phyloP scores from a whole-genome alignment of 352 stramenopile species.

The Albugo laibachii region DNA sequence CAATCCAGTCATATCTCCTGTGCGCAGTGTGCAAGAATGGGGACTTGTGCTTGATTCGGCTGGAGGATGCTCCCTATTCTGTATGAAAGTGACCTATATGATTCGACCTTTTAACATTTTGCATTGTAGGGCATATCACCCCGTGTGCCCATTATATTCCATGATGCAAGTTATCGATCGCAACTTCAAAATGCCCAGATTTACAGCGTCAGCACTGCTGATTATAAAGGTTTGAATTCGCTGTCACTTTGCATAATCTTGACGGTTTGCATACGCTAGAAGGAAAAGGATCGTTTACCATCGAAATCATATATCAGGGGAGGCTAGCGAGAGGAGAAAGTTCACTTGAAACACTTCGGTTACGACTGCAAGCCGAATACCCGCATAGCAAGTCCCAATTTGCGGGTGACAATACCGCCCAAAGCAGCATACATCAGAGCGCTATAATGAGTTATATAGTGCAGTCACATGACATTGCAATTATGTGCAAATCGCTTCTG shows the following conservation, averaged over 20 bases:
- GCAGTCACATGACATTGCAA: too few relatives aligned
- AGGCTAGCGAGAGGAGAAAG: slow-evolving; percentile 17
- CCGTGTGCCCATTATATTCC: not conserved
- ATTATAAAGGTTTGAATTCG: slow-evolving; percentile 32
- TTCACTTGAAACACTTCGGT: slow-evolving; percentile 25
- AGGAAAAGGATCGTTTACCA: slow-evolving; percentile 18
- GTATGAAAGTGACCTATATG: slow-evolving; percentile 11
- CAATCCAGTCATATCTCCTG: slow-evolving; percentile 40
- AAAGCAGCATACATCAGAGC: too few relatives aligned
- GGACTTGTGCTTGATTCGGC: slow-evolving; percentile 48
- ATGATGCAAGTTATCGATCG: slow-evolving; percentile 1
- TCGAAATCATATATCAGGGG: slow-evolving; percentile 42
- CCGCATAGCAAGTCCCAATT: not conserved
- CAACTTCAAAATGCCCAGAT: slow-evolving; percentile 29
- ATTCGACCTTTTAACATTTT: not conserved
- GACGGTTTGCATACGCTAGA: not conserved
- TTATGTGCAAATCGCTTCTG: too few relatives aligned
- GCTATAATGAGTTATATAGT: too few relatives aligned
- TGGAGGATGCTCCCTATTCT: slow-evolving; percentile 44
- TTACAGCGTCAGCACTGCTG: slow-evolving; percentile 29
- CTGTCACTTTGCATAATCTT: not conserved
- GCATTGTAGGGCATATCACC: not conserved
- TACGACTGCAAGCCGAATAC: slow-evolving; percentile 36
- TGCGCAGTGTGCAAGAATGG: slow-evolving; percentile 46
- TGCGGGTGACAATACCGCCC: too few relatives aligned